Evolutionary conservation across 805 yeast species (phyloP), one percentile per base, ranked within the genome.

Genomic region (Zygoascus bituminiphila): DNA sequence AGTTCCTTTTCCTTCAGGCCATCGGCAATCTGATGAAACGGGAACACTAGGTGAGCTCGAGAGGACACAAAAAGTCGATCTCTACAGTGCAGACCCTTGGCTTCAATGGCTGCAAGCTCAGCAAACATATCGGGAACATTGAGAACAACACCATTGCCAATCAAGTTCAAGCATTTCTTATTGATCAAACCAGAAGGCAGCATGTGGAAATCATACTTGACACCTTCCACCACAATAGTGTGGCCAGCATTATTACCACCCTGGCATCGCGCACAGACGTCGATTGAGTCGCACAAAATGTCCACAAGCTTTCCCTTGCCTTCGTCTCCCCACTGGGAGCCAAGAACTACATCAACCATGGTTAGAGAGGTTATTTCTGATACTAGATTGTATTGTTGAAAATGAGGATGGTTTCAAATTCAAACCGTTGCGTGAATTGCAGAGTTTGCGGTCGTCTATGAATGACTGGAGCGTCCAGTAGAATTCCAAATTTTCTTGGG

Each of bases 231-330:
- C 44, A 93, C 97, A 62, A 93, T 93, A 40, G 99, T 93, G 68
- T 93, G 99, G 31, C 99, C 99, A 24, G 99, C 99, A 65, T 93
- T 93, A 75, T 93, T 93, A 63, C 99, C 99, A 69, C 99, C 99
- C 65, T 68, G 74, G 71, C 98, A 91, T 67, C 99, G 79, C 24
- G 98, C 97, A 67, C 97, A 94, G 38, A 93, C 91, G 58, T 93
- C 98, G 60, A 93, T 84, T 57, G 87, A 81, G 62, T 91, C 98
- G 70, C 98, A 94, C 46, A 93, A 76, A 49, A 93, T 74, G 66
- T 93, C 98, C 44, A 93, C 99, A 51, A 93, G 77, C 70, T 93
- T 93, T 51, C 99, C 99, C 67, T 93, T 93, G 65, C 99, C 99
- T 79, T 93, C 99, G 65, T 93, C 99, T 56, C 99, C 99, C 99